Percentiles rank a stretch among this genome's conserved stretches.
Conservation (phyloP, 306 rosid genomes). For the Pachyrhizus erosus region DNA sequence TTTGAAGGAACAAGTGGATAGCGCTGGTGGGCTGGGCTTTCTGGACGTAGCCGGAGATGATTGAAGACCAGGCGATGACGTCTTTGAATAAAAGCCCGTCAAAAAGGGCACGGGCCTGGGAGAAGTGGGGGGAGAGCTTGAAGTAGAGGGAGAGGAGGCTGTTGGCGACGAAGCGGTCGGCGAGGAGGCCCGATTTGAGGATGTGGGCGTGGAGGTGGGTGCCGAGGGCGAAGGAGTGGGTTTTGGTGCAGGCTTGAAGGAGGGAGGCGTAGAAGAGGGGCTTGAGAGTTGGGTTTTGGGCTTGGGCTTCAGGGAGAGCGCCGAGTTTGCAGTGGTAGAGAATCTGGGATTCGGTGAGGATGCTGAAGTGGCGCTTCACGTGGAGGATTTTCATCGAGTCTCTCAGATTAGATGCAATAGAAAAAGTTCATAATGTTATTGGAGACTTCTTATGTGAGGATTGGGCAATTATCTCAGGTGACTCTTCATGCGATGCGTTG, state of each 20-base stretch:
- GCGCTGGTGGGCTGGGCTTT: conserved; percentile 52
- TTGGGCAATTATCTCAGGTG: no score
- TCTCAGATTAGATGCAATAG: no score
- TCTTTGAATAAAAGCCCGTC: conserved; percentile 65
- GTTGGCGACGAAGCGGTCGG: conserved; percentile 80
- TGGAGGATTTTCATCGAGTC: conserved; percentile 49
- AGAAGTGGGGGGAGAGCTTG: conserved; percentile 58
- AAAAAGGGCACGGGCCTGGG: conserved; percentile 63
- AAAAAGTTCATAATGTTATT: no score
- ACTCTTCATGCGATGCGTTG: no score
- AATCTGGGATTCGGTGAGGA: conserved; percentile 54
- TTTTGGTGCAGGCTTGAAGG: conserved; percentile 62
- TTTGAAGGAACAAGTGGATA: conserved; percentile 57
- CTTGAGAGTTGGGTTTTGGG: conserved; percentile 27
- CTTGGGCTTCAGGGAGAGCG: conserved; percentile 44
- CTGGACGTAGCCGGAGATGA: conserved; percentile 69
- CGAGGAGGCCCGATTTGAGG: conserved; percentile 71
- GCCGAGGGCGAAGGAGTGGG: conserved; percentile 58
- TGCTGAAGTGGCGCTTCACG: conserved; percentile 56
- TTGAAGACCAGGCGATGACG: conserved; percentile 84
- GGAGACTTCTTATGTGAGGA: no score
- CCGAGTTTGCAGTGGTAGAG: conserved; percentile 58
- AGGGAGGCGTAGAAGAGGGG: conserved; percentile 74
- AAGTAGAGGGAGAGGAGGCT: conserved; percentile 79
- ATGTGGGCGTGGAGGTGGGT: conserved; percentile 71